Evolutionary conservation across 371 early-diverging fungal species (phyloP).

Genomic region (Batrachochytrium dendrobatidis): DNA sequence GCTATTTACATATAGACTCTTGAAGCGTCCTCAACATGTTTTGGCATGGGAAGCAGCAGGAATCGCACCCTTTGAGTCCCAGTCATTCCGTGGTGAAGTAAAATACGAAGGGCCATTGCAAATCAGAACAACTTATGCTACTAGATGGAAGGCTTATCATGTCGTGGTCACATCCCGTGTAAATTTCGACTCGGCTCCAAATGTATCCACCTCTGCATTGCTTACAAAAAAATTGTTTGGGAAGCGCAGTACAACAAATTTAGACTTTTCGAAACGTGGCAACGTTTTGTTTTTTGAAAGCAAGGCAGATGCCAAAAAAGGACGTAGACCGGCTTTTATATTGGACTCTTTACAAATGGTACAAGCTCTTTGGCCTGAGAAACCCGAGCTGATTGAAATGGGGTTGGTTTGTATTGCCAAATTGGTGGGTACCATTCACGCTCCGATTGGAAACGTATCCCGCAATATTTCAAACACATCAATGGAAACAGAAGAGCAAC

Average conservation of each 20-base stretch:
- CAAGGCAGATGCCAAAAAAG: slow-evolving; percentile 17
- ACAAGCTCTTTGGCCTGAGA: slow-evolving; percentile 18
- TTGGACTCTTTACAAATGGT: slow-evolving; percentile 20
- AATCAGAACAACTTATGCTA: slow-evolving; percentile 23
- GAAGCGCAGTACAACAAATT: background rate
- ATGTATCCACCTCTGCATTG: slow-evolving; percentile 2
- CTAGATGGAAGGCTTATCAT: slow-evolving; percentile 22
- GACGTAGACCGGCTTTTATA: slow-evolving; percentile 16
- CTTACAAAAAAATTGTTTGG: slow-evolving; percentile 8
- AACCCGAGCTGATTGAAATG: slow-evolving; percentile 12
- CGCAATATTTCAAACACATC: background rate
- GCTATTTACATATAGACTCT: slow-evolving; percentile 23
- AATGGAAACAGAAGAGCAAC: background rate
- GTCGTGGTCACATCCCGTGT: slow-evolving; percentile 25
- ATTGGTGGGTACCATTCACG: slow-evolving; percentile 16
- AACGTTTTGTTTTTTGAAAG: slow-evolving; percentile 25
- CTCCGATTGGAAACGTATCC: background rate
- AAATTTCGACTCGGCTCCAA: slow-evolving; percentile 6
- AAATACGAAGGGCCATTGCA: slow-evolving; percentile 28
- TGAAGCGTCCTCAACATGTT: slow-evolving; percentile 17
- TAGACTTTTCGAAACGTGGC: slow-evolving; percentile 11
- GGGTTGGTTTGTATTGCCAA: slow-evolving; percentile 11
- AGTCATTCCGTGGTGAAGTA: slow-evolving; percentile 15
- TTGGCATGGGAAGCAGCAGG: slow-evolving; percentile 26
- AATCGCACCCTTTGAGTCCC: slow-evolving; percentile 22